Base-by-base conservation (phyloP, 768 basidiomycete genomes). In the Pisolithus tinctorius region DNA sequence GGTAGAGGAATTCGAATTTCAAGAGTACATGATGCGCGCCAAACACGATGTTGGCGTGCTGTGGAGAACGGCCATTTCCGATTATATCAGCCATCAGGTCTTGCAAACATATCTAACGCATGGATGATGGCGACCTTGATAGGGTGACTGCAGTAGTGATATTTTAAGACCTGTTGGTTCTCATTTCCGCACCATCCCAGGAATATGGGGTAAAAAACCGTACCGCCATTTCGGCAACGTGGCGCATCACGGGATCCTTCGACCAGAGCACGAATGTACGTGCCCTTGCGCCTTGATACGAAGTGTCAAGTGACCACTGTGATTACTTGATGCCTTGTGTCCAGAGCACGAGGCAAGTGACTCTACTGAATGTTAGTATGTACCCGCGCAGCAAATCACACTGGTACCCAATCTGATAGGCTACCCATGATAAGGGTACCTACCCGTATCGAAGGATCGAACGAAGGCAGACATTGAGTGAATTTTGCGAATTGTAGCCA, bases 31-130 rank as follows among this genome's bases (percentile, higher is more conserved):
- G 44, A 27, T 27, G 30, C 43, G 13, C 43, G 26, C 25, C 25
- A 29, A 45, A 17, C 43, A 46, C 45, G 45, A 36, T 29, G 45
- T 6, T 23, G 45, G 30, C 45, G 23, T 37, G 45, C 45, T 47
- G 45, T 47, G 17, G 45, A 47, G 25, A 29, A 27, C 4, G 25
- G 23, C 4, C 20, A 20, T 17, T 47, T 47, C 45, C 23, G 45
- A 31, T 47, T 47, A 34, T 20, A 31, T 47, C 45, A 47, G 30
- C 45, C 45, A 4, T 9, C 82, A 45, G 13, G 17, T 4, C 41
- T 10, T 23, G 11, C 11, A 23, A 17, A n/a, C 41, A 23, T 11
- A 26, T 23, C 41, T 11, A 13, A 42, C 20, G 41, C 11, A 23
- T 9, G 41, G 41, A 23, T 13, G 25, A 34, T 34, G 34, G 34